These are phyloP conservation scores for Dalbergia cultrata DNA, from an alignment of 306 rosid species.

Conservation along the genomic window DNA sequence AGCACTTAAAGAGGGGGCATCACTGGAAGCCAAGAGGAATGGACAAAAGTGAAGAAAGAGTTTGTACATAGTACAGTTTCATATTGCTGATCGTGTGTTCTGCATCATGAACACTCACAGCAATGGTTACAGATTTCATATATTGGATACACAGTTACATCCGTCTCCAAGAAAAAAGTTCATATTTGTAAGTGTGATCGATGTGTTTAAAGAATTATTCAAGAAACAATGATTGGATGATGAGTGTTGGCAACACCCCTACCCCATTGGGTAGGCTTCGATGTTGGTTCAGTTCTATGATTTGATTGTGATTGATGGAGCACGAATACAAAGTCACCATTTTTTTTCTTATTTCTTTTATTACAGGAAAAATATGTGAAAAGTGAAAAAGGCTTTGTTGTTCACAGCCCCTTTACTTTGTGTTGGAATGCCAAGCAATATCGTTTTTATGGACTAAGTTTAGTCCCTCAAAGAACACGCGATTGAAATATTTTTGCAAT, in stretches of 20 bases:
- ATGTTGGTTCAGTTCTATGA: conserved; percentile 33
- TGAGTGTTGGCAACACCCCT: conserved; percentile 39
- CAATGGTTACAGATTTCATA: conserved; percentile 34
- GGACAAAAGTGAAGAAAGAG: conserved; percentile 55
- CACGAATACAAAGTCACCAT: conserved; percentile 5
- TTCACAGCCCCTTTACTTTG: not conserved
- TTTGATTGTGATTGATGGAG: conserved; percentile 29
- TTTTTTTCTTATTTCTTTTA: not conserved
- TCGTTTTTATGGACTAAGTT: no score
- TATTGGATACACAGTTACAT: conserved; percentile 25
- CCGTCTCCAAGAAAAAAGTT: not conserved
- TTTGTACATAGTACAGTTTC: conserved; percentile 47
- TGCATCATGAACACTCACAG: conserved; percentile 39
- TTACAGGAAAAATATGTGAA: conserved; percentile 12
- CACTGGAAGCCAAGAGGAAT: conserved; percentile 69
- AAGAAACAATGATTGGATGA: conserved; percentile 30
- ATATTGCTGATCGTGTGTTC: conserved; percentile 39
- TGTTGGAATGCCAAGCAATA: not conserved
- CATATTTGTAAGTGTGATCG: not conserved
- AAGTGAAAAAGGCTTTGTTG: conserved; percentile 6
- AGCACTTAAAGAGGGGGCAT: conserved; percentile 76
- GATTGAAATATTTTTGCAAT: no score
- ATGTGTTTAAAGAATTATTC: conserved; percentile 9
- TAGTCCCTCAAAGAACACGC: no score
- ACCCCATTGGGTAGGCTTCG: conserved; percentile 44